Evolutionary conservation across 768 basidiomycete species (phyloP).

Genomic region (Chalciporus pseudorubinellus): DNA sequence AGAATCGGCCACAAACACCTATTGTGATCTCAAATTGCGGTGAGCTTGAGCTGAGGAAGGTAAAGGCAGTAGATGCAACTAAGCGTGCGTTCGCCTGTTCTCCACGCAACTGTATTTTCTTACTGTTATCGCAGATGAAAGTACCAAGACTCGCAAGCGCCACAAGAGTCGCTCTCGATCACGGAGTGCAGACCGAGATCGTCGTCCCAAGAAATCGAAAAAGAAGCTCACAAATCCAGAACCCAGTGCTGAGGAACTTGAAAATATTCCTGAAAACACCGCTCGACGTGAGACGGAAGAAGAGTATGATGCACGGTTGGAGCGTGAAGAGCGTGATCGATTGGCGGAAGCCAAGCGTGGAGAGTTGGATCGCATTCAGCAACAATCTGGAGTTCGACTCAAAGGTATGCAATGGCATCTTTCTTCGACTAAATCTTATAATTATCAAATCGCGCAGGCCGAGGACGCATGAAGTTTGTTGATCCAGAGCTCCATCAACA

Average conservation of each 20-base stretch:
- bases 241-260: slow-evolving; percentile 9
- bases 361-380: slow-evolving; percentile 50
- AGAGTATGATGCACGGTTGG: slow-evolving; percentile 67
- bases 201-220: slow-evolving; percentile 29
- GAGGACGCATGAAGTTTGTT: slow-evolving; percentile 66
- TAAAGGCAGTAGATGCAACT: slow-evolving; percentile 6
- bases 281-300: slow-evolving; percentile 58
- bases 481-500: slow-evolving; percentile 51
- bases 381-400: slow-evolving; percentile 51
- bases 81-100: slow-evolving; percentile 12
- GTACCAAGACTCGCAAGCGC: slow-evolving; percentile 18
- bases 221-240: slow-evolving; percentile 5
- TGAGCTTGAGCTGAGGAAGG: slow-evolving; percentile 69
- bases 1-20: slow-evolving; percentile 66
- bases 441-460: slow-evolving; percentile 37
- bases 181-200: slow-evolving; percentile 27
- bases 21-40: slow-evolving; percentile 77
- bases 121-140: slow-evolving; percentile 6
- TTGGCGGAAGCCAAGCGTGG: slow-evolving; percentile 43
- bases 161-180: slow-evolving; percentile 26
- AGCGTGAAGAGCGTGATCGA: slow-evolving; percentile 64
- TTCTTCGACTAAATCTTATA: background rate
- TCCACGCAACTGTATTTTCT: background rate
- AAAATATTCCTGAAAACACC: background rate
- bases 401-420: slow-evolving; percentile 45